Evolutionary conservation across 2,329 filamentous ascomycete species (phyloP).

Genomic region (Dryadomyces sulphureus): DNA sequence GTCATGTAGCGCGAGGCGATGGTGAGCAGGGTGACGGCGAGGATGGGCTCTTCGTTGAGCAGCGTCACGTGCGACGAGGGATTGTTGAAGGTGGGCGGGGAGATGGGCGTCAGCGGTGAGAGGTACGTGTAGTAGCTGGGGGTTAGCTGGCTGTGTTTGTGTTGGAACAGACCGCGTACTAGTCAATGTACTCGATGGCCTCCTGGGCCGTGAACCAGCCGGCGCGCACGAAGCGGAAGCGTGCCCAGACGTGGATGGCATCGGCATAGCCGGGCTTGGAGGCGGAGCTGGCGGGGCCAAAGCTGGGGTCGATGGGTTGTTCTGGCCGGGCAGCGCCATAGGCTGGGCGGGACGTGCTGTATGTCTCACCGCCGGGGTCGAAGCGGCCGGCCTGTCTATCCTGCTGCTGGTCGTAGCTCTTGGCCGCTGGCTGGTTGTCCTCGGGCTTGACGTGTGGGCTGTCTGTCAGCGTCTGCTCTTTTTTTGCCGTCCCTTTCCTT

Average conservation of each 20-base stretch:
- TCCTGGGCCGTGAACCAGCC: conserved; percentile 94
- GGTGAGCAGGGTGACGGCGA: conserved; percentile 81
- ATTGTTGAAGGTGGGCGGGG: conserved; percentile 75
- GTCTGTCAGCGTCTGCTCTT: neutral
- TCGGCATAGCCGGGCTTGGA: conserved; percentile 44
- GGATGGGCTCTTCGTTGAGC: conserved; percentile 79
- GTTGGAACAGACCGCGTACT: conserved; percentile 44
- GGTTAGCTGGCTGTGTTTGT: neutral
- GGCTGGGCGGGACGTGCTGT: conserved; percentile 11
- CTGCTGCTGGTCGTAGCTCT: no score
- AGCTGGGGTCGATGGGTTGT: conserved; percentile 29
- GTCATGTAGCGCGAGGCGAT: conserved; percentile 79
- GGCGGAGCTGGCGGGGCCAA: conserved; percentile 26
- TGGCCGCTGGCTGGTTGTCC: neutral
- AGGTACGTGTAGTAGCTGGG: conserved; percentile 76
- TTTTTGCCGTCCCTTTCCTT: neutral
- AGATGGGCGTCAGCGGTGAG: conserved; percentile 84
- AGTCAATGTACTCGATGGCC: conserved; percentile 85
- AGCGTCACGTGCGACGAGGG: conserved; percentile 68
- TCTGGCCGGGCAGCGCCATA: conserved; percentile 13
- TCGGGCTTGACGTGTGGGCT: neutral
- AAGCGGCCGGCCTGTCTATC: neutral
- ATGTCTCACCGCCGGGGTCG: conserved; percentile 1
- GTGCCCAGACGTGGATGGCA: conserved; percentile 75
- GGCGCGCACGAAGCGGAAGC: conserved; percentile 87